These are phyloP conservation scores for Clonostachys solani DNA, from an alignment of 2,329 filamentous ascomycete genomes.

Conservation along the genomic window DNA sequence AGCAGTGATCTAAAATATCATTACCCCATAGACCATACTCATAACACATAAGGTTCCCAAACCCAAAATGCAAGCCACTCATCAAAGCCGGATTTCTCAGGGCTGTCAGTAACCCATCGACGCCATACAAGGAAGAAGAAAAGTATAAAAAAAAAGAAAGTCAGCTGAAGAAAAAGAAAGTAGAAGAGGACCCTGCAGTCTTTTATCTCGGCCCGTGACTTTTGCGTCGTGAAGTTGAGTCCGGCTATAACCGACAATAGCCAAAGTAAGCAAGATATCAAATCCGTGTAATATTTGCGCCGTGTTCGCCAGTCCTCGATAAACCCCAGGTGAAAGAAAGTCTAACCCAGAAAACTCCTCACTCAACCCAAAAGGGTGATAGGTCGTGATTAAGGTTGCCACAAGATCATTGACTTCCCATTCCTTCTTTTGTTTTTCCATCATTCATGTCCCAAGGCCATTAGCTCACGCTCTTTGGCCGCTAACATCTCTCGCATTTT, in stretches of 20 bases:
- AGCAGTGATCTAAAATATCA: no score
- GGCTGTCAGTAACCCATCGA: no score
- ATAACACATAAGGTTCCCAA: no score
- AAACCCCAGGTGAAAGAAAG: not conserved
- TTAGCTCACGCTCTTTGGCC: constrained; percentile 69
- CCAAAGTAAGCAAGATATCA: no score
- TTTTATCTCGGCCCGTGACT: not conserved
- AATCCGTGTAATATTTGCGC: no score
- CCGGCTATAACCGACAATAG: no score
- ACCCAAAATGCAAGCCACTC: no score
- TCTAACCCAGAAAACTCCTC: constrained; percentile 1
- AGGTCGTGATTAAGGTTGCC: not conserved
- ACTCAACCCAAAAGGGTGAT: not conserved
- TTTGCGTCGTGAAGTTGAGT: no score
- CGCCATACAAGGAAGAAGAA: not conserved
- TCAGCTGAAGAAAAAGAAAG: not conserved
- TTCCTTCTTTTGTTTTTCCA: not conserved
- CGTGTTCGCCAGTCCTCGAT: not conserved
- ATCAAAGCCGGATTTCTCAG: no score
- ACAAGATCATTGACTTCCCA: no score
- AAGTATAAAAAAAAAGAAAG: not conserved
- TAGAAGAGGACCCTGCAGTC: not conserved
- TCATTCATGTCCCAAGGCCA: constrained; percentile 21
- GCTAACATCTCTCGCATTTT: constrained; percentile 69
- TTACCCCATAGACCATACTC: no score